Evolutionary conservation across 352 stramenopile genomes (phyloP).

Genomic region (Pythium aristosporum): DNA sequence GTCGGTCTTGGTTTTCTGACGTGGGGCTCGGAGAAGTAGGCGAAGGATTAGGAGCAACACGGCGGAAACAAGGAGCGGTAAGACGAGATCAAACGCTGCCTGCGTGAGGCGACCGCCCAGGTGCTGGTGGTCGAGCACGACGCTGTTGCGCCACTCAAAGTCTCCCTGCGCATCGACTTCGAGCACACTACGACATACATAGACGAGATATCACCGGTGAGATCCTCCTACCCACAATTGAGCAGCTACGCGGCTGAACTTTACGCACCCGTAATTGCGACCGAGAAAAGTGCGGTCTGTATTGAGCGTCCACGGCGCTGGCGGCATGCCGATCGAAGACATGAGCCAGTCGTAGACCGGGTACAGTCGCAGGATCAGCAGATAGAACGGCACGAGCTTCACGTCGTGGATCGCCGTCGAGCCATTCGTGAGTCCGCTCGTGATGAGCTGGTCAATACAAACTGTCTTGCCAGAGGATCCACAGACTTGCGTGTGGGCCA

Average conservation of each 20-base stretch:
- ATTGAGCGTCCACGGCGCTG: conserved; percentile 35
- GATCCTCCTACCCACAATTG: not conserved
- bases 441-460: conserved; percentile 67
- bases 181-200: conserved; percentile 12
- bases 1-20: not conserved
- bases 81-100: not conserved
- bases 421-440: conserved; percentile 55
- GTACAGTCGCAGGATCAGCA: conserved; percentile 1
- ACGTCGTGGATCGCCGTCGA: conserved; percentile 32
- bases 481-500: conserved; percentile 53
- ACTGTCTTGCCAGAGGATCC: not conserved
- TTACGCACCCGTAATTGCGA: conserved; percentile 60
- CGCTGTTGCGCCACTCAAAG: conserved; percentile 24
- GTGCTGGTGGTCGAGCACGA: conserved; percentile 9
- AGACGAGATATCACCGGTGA: not conserved
- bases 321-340: not conserved
- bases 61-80: not conserved
- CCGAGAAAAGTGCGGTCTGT: conserved; percentile 50
- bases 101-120: not conserved
- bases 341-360: conserved; percentile 1
- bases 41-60: not conserved
- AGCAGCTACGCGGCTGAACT: too few species aligned
- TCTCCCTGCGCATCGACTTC: conserved; percentile 3
- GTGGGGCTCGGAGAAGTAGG: not conserved
- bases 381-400: conserved; percentile 6